Conservation (phyloP, 2,329 filamentous ascomycete genomes). For the Lachnellula subtilissima region DNA sequence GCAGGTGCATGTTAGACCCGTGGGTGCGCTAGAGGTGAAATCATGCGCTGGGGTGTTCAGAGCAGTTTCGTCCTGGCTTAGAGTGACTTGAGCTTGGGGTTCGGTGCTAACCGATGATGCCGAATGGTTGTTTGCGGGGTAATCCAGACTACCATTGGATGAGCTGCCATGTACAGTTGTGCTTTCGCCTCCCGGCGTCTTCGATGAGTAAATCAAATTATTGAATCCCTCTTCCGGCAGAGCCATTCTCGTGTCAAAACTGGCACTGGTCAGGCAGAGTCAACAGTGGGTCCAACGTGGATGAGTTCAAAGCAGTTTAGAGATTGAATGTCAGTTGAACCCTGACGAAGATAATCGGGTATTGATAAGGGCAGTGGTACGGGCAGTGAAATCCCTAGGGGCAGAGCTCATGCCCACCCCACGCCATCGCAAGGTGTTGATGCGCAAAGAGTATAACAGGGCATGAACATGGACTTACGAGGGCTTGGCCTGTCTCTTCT, state of each 20-base stretch:
- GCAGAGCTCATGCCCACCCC: not conserved
- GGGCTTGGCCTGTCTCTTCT: slow-evolving; percentile 46
- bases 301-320: slow-evolving; percentile 1
- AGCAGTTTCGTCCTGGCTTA: not conserved
- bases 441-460: not conserved
- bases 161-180: not conserved
- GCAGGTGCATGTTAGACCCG: slow-evolving; percentile 45
- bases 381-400: not conserved
- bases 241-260: slow-evolving; percentile 1
- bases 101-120: slow-evolving; percentile 24
- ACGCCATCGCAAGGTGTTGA: not conserved
- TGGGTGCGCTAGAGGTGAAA: slow-evolving; percentile 41
- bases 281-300: not conserved
- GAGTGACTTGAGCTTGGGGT: not conserved
- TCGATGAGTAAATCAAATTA: slow-evolving; percentile 37
- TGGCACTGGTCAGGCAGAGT: not conserved
- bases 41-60: slow-evolving; percentile 2
- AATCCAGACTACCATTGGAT: slow-evolving; percentile 5
- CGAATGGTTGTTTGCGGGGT: slow-evolving; percentile 14
- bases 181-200: slow-evolving; percentile 39
- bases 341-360: slow-evolving; percentile 1
- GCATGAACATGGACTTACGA: slow-evolving; percentile 39
- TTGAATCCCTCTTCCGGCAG: slow-evolving; percentile 27
- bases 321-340: not conserved
- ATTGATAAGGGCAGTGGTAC: slow-evolving; percentile 2